Percentiles rank a stretch among this genome's conserved stretches.
These are phyloP conservation scores for Oenanthe javanica DNA, from an alignment of 140 eudicot genomes.

Conservation along the genomic window DNA sequence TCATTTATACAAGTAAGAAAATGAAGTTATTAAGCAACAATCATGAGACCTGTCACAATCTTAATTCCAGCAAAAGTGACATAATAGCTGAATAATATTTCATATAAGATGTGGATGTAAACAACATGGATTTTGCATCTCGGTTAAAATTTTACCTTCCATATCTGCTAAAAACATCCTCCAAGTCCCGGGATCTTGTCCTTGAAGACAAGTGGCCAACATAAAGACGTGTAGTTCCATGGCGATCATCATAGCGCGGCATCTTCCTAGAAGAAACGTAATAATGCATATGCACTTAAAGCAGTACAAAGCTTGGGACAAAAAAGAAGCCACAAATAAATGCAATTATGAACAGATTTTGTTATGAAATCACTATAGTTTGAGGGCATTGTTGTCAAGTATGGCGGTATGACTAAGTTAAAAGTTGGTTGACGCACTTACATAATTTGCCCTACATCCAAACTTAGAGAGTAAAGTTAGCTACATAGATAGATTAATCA, in stretches of 20 bases:
- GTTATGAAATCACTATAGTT: neutral
- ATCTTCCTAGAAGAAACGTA: constrained; percentile 26
- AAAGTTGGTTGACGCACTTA: too few species aligned
- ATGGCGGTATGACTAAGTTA: too few species aligned
- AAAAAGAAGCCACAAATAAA: neutral
- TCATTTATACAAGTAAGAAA: neutral
- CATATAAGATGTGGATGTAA: neutral
- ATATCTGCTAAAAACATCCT: constrained; percentile 79
- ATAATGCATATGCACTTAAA: neutral
- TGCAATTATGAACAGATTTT: neutral
- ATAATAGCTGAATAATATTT: neutral
- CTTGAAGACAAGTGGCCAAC: constrained; percentile 79
- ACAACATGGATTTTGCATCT: neutral
- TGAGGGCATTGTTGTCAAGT: neutral
- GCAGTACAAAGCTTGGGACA: neutral
- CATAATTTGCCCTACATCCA: too few species aligned
- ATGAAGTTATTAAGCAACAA: neutral
- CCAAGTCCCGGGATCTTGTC: constrained; percentile 80
- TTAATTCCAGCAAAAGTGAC: neutral
- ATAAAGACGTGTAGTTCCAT: constrained; percentile 73
- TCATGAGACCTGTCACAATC: neutral
- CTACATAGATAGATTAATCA: too few species aligned
- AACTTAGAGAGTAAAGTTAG: too few species aligned
- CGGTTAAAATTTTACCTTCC: constrained; percentile 49
- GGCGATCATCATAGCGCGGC: constrained; percentile 72